phyloP scores from a whole-genome alignment of 108 stramenopile species.

The Skeletonema grethae region DNA sequence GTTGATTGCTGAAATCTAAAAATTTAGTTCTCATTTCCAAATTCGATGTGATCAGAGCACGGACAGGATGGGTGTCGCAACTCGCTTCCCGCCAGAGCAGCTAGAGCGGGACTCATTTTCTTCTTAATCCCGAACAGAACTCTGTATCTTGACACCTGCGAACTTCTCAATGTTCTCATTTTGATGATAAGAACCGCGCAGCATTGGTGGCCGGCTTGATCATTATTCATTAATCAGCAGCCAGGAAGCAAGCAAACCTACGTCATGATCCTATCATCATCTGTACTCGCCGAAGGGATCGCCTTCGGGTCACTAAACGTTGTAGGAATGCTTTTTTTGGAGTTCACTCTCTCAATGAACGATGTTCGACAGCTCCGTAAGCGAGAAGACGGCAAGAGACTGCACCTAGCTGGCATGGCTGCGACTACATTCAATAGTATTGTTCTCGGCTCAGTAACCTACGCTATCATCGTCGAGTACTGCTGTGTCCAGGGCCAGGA shows the following conservation, averaged over 20 bases:
- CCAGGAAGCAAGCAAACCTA: not conserved
- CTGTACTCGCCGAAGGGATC: conserved; percentile 31
- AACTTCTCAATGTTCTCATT: too few relatives aligned
- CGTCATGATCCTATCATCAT: not conserved
- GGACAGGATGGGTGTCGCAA: too few relatives aligned
- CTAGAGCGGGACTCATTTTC: too few relatives aligned
- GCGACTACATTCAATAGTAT: conserved; percentile 36
- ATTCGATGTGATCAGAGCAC: too few relatives aligned
- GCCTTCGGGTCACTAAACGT: conserved; percentile 23
- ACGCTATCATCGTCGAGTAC: conserved; percentile 25
- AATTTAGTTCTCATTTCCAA: too few relatives aligned
- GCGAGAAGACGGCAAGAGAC: conserved; percentile 36
- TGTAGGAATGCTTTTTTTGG: conserved; percentile 28
- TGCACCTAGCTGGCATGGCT: conserved; percentile 33
- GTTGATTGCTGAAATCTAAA: too few relatives aligned
- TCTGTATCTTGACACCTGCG: too few relatives aligned
- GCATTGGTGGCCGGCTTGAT: too few relatives aligned
- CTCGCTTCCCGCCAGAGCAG: too few relatives aligned
- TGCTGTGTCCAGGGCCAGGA: conserved; percentile 26
- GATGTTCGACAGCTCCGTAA: conserved; percentile 31
- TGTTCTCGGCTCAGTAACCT: conserved; percentile 29
- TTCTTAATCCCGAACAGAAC: too few relatives aligned
- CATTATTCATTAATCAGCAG: not conserved
- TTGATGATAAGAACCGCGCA: too few relatives aligned
- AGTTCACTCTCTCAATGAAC: conserved; percentile 13